phyloP scores from a whole-genome alignment of 345 rosid genomes.

The Populus nigra region DNA sequence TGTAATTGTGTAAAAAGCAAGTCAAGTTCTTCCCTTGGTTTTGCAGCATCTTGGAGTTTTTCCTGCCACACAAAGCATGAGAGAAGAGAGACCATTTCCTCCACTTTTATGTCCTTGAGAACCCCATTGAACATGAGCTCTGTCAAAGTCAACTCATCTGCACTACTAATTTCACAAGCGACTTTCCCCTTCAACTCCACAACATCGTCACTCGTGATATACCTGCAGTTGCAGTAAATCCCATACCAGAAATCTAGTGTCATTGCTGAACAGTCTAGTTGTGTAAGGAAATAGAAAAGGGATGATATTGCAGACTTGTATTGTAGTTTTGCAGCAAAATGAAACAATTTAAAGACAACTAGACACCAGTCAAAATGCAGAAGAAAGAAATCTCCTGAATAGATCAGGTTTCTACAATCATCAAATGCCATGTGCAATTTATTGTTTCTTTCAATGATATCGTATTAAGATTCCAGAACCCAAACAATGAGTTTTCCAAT shows the following conservation, averaged over 20 bases:
- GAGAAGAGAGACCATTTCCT: constrained; percentile 90
- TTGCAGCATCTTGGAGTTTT: constrained; percentile 80
- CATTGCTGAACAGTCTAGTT: background rate
- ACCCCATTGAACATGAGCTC: constrained; percentile 94
- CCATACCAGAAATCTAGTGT: background rate
- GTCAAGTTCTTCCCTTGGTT: constrained; percentile 93
- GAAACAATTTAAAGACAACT: background rate
- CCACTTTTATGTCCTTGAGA: constrained; percentile 77
- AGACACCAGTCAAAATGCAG: background rate
- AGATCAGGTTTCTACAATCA: too few relatives aligned
- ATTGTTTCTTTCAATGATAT: too few relatives aligned
- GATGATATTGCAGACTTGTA: background rate
- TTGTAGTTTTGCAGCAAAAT: background rate
- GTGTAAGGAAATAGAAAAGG: background rate
- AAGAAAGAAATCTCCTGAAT: background rate
- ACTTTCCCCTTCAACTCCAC: constrained; percentile 89
- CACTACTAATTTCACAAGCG: constrained; percentile 91
- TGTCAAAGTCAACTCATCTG: constrained; percentile 88
- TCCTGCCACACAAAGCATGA: constrained; percentile 98
- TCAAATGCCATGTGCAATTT: too few relatives aligned
- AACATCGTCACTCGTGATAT: constrained; percentile 62
- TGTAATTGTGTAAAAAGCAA: constrained; percentile 80
- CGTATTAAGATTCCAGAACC: background rate
- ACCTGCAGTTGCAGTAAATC: constrained; percentile 39
- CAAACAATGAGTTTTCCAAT: background rate